Conservation (phyloP, 768 basidiomycete species). For the Collybiopsis luxurians region DNA sequence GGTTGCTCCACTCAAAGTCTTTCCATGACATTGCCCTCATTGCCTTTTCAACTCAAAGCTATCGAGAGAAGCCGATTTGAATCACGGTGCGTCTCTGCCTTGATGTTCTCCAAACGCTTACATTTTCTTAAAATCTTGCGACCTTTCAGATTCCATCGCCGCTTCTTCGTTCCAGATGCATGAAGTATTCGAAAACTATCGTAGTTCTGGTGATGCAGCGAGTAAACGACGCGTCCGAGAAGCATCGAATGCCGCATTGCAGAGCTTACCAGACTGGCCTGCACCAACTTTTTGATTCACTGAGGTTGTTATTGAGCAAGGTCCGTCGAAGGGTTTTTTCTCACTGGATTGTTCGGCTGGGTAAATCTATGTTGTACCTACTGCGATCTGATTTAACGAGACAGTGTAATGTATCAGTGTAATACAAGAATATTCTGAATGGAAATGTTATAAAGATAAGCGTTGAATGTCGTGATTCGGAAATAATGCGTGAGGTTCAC, state of each 20-base stretch:
- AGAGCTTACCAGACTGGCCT: constrained; percentile 75
- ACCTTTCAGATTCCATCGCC: constrained; percentile 52
- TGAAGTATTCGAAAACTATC: constrained; percentile 70
- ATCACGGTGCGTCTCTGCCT: constrained; percentile 40
- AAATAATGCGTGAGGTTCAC: no score
- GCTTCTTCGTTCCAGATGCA: constrained; percentile 76
- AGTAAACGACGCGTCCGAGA: constrained; percentile 78
- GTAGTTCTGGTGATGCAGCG: constrained; percentile 67
- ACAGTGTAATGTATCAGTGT: not conserved
- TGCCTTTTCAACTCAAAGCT: constrained; percentile 34
- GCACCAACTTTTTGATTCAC: constrained; percentile 34
- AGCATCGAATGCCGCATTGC: constrained; percentile 72
- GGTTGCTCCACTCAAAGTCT: constrained; percentile 8
- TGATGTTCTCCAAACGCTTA: not conserved
- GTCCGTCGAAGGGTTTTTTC: no score
- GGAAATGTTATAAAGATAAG: constrained; percentile 3
- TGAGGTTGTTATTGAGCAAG: no score
- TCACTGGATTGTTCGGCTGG: no score
- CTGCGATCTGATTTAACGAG: not conserved
- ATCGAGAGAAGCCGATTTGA: constrained; percentile 50
- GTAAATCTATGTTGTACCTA: no score
- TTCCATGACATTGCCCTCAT: not conserved
- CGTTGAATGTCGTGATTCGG: not conserved
- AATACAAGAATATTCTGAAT: not conserved
- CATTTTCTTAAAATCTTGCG: no score